Conservation (phyloP, 192 early-diverging fungal genomes). For the Ambispora gerdemannii region DNA sequence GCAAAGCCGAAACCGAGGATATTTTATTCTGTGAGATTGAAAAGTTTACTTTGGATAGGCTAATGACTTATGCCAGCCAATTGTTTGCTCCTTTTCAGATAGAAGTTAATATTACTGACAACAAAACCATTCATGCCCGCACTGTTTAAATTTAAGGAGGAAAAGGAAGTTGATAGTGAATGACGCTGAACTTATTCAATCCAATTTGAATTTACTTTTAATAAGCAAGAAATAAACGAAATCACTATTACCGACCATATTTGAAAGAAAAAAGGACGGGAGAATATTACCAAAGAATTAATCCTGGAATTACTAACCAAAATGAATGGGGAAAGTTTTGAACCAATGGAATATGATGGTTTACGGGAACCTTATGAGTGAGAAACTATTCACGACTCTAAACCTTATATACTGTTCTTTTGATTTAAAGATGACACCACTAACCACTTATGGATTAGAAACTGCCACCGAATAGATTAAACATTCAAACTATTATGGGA, state of each 20-base stretch:
- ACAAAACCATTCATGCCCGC: constrained; percentile 19
- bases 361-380: not conserved
- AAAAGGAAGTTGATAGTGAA: not conserved
- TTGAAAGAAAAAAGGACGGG: not conserved
- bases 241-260: constrained; percentile 15
- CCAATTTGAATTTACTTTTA: not conserved
- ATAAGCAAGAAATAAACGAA: not conserved
- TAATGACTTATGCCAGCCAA: not conserved
- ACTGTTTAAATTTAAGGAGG: not conserved
- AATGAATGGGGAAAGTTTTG: not conserved
- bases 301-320: constrained; percentile 4
- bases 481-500: too few relatives aligned
- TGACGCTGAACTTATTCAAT: not conserved
- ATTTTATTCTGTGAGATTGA: not conserved
- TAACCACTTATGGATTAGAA: constrained; percentile 10
- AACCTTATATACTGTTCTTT: not conserved
- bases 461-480: not conserved
- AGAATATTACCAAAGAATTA: constrained; percentile 13
- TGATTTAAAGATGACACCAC: not conserved
- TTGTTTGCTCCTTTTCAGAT: not conserved
- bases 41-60: not conserved
- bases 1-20: not conserved
- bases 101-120: too few relatives aligned
- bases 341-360: not conserved
- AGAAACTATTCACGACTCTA: not conserved